A percentile compares a stretch with the other conserved stretches of the same genome.
Conservation (phyloP, 1,284 basidiomycete species). For the Fomitiporia mediterranea region DNA sequence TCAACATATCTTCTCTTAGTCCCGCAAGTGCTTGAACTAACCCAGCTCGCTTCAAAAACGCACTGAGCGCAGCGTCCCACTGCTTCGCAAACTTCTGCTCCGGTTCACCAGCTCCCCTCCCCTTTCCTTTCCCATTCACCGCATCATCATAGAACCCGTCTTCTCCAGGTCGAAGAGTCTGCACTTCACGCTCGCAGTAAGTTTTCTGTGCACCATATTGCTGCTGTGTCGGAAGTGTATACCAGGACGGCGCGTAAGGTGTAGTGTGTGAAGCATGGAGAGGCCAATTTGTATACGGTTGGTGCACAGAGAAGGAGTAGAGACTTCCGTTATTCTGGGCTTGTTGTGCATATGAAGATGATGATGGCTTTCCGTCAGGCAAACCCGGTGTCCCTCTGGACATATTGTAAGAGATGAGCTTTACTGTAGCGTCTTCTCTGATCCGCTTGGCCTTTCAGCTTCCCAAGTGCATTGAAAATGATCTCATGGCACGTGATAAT, state of each 20-base stretch:
- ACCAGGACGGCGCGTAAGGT: conserved; percentile 17
- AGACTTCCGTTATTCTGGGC: conserved; percentile 1
- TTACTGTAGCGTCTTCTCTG: no score
- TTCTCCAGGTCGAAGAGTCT: conserved; percentile 10
- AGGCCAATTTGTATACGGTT: conserved; percentile 21
- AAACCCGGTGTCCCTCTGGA: no score
- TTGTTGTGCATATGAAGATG: neutral
- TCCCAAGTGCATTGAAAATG: no score
- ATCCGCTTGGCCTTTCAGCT: no score
- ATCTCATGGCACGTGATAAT: no score
- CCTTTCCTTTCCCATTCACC: neutral
- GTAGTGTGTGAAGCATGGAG: conserved; percentile 8
- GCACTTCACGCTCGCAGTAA: conserved; percentile 5
- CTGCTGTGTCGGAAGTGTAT: conserved; percentile 7
- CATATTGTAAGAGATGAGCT: no score
- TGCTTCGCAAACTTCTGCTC: conserved; percentile 30
- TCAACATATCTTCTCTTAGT: conserved; percentile 65
- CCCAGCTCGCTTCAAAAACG: conserved; percentile 52
- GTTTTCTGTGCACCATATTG: conserved; percentile 11
- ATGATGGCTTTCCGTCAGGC: neutral
- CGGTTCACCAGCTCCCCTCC: neutral
- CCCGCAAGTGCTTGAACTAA: conserved; percentile 57
- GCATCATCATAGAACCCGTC: neutral
- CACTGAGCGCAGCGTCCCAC: conserved; percentile 57
- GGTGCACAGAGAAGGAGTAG: conserved; percentile 20